Conservation (phyloP, 345 rosid species). For the Noccaea caerulescens region DNA sequence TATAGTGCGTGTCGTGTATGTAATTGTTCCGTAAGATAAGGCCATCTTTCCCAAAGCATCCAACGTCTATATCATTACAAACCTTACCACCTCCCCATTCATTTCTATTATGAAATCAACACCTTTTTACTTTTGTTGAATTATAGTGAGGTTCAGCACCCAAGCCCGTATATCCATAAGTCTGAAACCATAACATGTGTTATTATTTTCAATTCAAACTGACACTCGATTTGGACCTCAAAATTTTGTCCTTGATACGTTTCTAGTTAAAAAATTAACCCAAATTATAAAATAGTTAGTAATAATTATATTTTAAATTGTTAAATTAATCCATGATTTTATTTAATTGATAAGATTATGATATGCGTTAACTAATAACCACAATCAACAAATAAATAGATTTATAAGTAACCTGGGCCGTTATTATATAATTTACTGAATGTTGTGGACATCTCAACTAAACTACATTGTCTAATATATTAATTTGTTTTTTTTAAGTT, state of each 20-base stretch:
- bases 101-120: no score
- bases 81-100: conserved; percentile 28
- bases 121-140: no score
- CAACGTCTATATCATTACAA: conserved; percentile 38
- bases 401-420: no score
- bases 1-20: conserved; percentile 47
- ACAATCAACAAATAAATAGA: no score
- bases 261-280: neutral
- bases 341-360: neutral
- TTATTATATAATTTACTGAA: no score
- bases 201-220: no score
- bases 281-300: neutral
- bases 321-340: neutral
- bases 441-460: no score
- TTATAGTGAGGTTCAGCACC: no score
- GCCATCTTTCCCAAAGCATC: conserved; percentile 35
- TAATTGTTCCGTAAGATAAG: conserved; percentile 43
- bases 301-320: neutral
- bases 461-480: no score
- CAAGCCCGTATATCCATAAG: no score
- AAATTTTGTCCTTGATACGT: neutral
- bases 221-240: no score
- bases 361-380: neutral
- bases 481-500: neutral
- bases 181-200: no score